Evolutionary conservation across 192 early-diverging fungal species (phyloP).

Genomic region (Coemansia sp.): DNA sequence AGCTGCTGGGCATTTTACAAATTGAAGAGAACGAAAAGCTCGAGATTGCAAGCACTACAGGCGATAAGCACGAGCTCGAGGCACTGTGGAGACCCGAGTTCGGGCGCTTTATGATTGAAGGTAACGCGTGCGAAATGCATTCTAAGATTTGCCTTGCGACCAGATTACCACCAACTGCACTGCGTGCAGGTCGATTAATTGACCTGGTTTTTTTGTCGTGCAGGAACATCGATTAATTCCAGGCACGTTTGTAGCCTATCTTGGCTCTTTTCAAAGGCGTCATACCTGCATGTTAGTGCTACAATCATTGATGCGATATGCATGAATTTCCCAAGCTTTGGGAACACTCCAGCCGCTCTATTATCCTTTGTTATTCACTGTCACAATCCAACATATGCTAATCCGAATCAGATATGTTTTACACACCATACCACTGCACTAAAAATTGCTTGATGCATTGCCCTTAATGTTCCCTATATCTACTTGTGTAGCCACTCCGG

Average conservation of each 20-base stretch:
- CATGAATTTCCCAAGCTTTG: neutral
- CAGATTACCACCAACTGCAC: constrained; percentile 1
- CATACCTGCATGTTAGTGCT: constrained; percentile 17
- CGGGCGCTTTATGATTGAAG: constrained; percentile 95
- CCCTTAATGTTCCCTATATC: too few species aligned
- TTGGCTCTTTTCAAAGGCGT: constrained; percentile 4
- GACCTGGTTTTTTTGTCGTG: neutral
- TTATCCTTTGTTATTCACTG: too few species aligned
- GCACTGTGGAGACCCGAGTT: constrained; percentile 95
- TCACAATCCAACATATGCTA: too few species aligned
- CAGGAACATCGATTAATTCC: constrained; percentile 1
- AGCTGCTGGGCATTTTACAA: constrained; percentile 71
- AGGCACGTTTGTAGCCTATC: constrained; percentile 9
- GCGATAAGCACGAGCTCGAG: constrained; percentile 56
- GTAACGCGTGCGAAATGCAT: constrained; percentile 16
- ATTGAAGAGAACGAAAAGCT: constrained; percentile 67
- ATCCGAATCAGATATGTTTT: neutral
- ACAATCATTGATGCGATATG: neutral
- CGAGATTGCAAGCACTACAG: constrained; percentile 20
- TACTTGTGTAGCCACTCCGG: constrained; percentile 72
- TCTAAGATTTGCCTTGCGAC: neutral
- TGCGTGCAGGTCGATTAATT: constrained; percentile 23
- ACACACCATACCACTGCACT: neutral
- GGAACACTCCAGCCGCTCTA: neutral
- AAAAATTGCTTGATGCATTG: too few species aligned